Evolutionary conservation across 2,329 filamentous ascomycete species (phyloP).

Genomic region (Talaromyces sp.): DNA sequence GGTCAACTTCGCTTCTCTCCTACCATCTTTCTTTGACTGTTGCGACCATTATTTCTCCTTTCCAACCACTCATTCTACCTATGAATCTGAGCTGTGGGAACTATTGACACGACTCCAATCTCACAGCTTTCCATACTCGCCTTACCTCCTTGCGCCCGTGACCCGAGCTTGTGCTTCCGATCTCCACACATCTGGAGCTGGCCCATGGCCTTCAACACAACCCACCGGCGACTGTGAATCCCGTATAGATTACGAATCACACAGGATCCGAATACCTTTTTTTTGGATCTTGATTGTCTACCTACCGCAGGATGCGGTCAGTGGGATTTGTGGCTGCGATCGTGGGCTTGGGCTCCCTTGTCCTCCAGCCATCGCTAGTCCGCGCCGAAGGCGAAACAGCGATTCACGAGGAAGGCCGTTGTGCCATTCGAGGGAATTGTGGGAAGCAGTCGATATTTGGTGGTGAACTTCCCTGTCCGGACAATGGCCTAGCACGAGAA

Average conservation of each 20-base stretch:
- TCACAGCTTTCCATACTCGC: not conserved
- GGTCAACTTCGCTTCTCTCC: not conserved
- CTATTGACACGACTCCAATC: not conserved
- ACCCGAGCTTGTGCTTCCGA: not conserved
- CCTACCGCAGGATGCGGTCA: constrained; percentile 33
- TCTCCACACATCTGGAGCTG: not conserved
- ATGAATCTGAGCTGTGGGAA: too few relatives aligned
- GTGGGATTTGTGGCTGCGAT: constrained; percentile 29
- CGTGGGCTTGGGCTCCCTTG: constrained; percentile 31
- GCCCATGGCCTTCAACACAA: not conserved
- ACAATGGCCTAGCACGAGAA: constrained; percentile 79
- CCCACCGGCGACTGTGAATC: not conserved
- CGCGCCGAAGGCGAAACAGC: constrained; percentile 38
- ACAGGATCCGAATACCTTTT: not conserved
- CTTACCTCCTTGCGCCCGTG: constrained; percentile 1
- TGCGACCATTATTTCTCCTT: not conserved
- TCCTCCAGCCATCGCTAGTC: constrained; percentile 27
- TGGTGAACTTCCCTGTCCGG: constrained; percentile 84
- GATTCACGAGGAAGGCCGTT: constrained; percentile 83
- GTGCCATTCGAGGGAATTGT: constrained; percentile 88
- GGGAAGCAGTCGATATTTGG: constrained; percentile 90
- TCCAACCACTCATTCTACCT: not conserved
- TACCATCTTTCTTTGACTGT: not conserved
- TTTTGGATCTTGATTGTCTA: not conserved
- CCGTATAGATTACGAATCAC: not conserved